Percentiles rank a stretch among this genome's conserved stretches.
These are phyloP conservation scores for Inosperma sp. DNA, from an alignment of 768 basidiomycete species.

Conservation along the genomic window DNA sequence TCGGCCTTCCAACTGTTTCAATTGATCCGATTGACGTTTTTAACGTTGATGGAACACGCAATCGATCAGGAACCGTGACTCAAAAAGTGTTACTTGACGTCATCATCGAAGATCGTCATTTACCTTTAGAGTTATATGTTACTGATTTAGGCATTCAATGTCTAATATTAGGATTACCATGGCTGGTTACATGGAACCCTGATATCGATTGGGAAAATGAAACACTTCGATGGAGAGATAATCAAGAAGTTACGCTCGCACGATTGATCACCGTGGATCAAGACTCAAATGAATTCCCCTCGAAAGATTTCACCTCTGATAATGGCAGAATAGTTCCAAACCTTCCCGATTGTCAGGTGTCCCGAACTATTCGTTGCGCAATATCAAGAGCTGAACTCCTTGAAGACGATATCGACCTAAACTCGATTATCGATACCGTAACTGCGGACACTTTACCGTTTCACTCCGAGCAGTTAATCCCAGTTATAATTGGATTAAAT, in stretches of 20 bases:
- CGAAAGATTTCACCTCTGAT: neutral
- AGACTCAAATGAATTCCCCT: neutral
- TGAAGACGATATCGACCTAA: no score
- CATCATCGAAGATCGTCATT: neutral
- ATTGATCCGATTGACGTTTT: neutral
- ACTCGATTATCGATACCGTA: no score
- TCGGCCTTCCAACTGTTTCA: neutral
- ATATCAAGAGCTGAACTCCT: no score
- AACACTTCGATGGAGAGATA: neutral
- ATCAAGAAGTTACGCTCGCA: neutral
- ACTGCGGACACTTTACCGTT: no score
- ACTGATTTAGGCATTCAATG: neutral
- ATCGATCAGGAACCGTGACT: neutral
- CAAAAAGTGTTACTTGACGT: neutral
- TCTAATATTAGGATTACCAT: neutral
- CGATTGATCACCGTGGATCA: no score
- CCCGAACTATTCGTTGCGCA: no score
- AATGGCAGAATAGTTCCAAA: no score
- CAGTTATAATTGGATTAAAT: no score
- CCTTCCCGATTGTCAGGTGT: no score
- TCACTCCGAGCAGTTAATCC: no score
- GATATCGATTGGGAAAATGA: slow-evolving; percentile 17
- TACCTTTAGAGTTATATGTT: neutral
- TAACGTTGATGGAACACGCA: slow-evolving; percentile 3
- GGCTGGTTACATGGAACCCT: slow-evolving; percentile 9